Conservation (phyloP, 2,329 filamentous ascomycete genomes). For the Chrysoporthe austroafricana region DNA sequence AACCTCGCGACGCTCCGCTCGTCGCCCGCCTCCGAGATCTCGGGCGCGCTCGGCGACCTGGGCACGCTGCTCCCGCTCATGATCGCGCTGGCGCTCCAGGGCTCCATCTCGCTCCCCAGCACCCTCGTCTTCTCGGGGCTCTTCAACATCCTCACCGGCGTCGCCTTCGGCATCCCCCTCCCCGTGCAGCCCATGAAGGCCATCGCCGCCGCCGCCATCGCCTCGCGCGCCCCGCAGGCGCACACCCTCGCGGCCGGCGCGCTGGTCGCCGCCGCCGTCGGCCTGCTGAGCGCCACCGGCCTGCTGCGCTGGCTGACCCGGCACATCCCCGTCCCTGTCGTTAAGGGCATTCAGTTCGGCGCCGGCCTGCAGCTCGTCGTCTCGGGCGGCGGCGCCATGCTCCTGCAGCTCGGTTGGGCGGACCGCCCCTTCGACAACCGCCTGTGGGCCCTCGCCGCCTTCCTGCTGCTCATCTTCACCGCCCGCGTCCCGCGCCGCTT, state of each 20-base stretch:
- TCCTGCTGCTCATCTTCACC: constrained; percentile 70
- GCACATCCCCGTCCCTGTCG: constrained; percentile 81
- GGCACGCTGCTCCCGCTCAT: constrained; percentile 89
- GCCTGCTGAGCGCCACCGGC: constrained; percentile 78
- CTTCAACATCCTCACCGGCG: constrained; percentile 82
- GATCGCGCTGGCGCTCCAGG: constrained; percentile 79
- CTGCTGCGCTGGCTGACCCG: constrained; percentile 73
- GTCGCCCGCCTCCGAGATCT: constrained; percentile 71
- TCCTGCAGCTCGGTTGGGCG: constrained; percentile 71
- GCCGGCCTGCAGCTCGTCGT: constrained; percentile 84
- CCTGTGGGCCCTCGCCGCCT: constrained; percentile 75
- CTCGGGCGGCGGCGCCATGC: constrained; percentile 71
- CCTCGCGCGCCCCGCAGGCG: constrained; percentile 65
- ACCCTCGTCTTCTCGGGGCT: constrained; percentile 88
- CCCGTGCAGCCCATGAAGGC: constrained; percentile 93
- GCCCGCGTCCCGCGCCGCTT: constrained; percentile 63
- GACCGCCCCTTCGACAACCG: constrained; percentile 75
- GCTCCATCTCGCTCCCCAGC: constrained; percentile 78
- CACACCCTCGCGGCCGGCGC: constrained; percentile 83
- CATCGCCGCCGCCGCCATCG: constrained; percentile 84
- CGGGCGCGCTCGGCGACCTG: constrained; percentile 84
- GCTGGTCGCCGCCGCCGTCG: constrained; percentile 73
- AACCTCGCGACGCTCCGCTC: constrained; percentile 54
- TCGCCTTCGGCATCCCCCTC: constrained; percentile 83
- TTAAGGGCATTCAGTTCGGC: constrained; percentile 94